phyloP scores from a whole-genome alignment of 2,329 filamentous ascomycete species.

The Phialophora macrospora region DNA sequence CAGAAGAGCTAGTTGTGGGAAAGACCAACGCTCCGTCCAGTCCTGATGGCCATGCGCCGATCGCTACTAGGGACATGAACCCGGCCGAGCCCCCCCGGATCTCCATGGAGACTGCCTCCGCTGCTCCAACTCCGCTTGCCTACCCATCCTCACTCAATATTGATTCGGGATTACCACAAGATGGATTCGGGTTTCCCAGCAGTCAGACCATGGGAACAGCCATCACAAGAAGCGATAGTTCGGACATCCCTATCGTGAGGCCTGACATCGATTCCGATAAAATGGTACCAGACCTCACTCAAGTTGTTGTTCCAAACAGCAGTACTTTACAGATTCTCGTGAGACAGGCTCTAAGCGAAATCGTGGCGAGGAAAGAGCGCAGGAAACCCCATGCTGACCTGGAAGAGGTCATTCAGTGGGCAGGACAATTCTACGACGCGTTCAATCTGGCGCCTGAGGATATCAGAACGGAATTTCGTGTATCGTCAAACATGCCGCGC shows the following conservation, averaged over 20 bases:
- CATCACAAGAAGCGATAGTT: neutral
- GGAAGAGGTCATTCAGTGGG: slow-evolving; percentile 27
- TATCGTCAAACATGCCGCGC: slow-evolving; percentile 6
- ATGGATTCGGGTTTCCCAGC: neutral
- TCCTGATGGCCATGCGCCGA: neutral
- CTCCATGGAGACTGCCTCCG: neutral
- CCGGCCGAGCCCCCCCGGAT: neutral
- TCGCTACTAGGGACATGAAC: neutral
- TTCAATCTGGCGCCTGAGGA: slow-evolving; percentile 26
- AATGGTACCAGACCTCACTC: slow-evolving; percentile 4
- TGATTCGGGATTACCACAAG: neutral
- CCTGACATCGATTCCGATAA: neutral
- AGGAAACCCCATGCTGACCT: slow-evolving; percentile 16
- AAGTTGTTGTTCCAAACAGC: slow-evolving; percentile 33
- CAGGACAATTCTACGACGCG: slow-evolving; percentile 13
- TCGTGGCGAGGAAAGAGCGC: slow-evolving; percentile 5
- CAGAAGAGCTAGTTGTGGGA: neutral
- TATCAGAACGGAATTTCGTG: slow-evolving; percentile 24
- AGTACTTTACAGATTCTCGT: slow-evolving; percentile 37
- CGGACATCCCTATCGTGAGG: slow-evolving; percentile 11
- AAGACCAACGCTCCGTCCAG: neutral
- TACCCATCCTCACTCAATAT: slow-evolving; percentile 3
- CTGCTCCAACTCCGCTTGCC: neutral
- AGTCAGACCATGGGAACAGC: neutral
- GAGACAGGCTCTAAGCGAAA: slow-evolving; percentile 30